Evolutionary conservation across 2,329 filamentous ascomycete genomes (phyloP), one percentile per base, ranked within the genome.

Genomic region (Fusarium caatingaense): DNA sequence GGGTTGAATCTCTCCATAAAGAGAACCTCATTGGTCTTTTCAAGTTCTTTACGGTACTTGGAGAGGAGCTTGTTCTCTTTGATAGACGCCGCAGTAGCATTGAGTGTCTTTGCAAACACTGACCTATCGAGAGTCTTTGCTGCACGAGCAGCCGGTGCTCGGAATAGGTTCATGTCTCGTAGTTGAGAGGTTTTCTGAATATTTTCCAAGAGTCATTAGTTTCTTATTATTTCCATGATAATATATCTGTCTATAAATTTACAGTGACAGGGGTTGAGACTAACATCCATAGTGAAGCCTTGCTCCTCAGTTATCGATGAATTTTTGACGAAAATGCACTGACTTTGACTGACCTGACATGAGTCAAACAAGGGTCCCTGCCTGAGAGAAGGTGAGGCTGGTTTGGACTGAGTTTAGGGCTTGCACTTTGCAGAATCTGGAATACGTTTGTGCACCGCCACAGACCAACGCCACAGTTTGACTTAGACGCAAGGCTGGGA

Each of bases 91-190:
- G 94, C 94, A 11, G 93, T 88, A 25, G 95, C 84, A 25, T 91
- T 89, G 58, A 97, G 83, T 2, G 86, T 92, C 78, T 91, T 93
- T 55, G 88, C 85, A 83, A 98, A 98, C 69, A 97, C 90, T 18
- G 91, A 86, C 72, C 93, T 90, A 82, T 99, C 94, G 69, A 99
- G 88, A 51, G 88, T 87, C 77, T 90, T 90, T 83, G 93, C 92
- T 64, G 91, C 90, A 79, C 92, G 91, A 74, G 95, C 78, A 64
- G 94, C 85, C 25, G 94, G 94, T 48, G 94, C 93, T 71, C 91
- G 89, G 79, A 97, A 93, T 53, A 88, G 77, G 68, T 82, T 83
- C 87, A 89, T 89, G 48, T 83, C 80, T 64, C 79, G 76, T 25
- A 77, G 58, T 47, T 74, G 71, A 42, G 74, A 69, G 66, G 71